Percentiles rank a stretch among this genome's conserved stretches.
Conservation (phyloP, 257 asterid species). For the Anisodus acutangulus region DNA sequence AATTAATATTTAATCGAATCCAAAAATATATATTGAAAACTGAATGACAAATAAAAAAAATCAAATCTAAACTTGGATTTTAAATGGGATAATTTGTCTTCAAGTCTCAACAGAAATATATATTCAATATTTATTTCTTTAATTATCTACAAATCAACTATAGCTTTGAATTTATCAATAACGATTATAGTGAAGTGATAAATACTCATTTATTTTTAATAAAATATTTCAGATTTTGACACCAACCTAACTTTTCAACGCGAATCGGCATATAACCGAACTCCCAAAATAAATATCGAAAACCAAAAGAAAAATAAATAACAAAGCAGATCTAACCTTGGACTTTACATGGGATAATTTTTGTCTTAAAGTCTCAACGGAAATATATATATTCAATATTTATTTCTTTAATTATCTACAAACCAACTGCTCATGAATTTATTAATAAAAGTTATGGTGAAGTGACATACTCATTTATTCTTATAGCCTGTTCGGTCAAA, state of each 20-base stretch:
- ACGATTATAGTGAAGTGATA: not conserved
- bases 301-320: too few species aligned
- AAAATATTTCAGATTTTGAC: too few species aligned
- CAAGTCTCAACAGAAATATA: slow-evolving; percentile 16
- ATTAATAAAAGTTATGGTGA: too few species aligned
- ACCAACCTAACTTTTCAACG: too few species aligned
- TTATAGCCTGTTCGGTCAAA: not conserved
- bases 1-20: too few species aligned
- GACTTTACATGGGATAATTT: not conserved
- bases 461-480: not conserved
- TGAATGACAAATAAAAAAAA: too few species aligned
- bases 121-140: not conserved
- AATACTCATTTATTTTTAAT: slow-evolving; percentile 17
- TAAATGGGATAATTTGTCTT: slow-evolving; percentile 3
- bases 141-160: not conserved
- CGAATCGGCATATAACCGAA: too few species aligned
- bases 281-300: too few species aligned
- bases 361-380: slow-evolving; percentile 19
- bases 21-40: too few species aligned
- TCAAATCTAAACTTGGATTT: not conserved
- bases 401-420: not conserved
- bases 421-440: slow-evolving; percentile 33
- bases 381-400: not conserved
- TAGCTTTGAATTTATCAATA: slow-evolving; percentile 29
- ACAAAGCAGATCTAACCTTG: not conserved